A percentile compares a stretch with the other conserved stretches of the same genome.
Evolutionary conservation across 306 rosid species (phyloP).

Genomic region (Inga leiocalycina): DNA sequence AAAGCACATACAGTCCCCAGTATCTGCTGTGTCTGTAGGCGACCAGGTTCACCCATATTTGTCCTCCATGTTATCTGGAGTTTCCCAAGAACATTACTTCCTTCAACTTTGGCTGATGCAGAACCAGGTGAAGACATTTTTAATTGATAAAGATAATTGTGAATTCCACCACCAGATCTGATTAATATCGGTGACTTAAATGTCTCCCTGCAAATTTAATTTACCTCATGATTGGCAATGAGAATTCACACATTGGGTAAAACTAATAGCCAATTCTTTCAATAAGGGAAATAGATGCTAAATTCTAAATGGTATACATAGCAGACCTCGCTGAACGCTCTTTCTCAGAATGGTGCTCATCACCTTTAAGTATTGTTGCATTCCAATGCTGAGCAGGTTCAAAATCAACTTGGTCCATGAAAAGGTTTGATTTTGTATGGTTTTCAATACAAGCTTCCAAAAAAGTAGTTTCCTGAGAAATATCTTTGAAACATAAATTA

Average conservation of each 20-base stretch:
- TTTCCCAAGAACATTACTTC: conserved; percentile 95
- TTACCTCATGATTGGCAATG: conserved; percentile 29
- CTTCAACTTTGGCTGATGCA: conserved; percentile 72
- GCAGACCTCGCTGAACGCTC: conserved; percentile 59
- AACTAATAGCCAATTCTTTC: conserved; percentile 16
- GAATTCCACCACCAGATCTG: conserved; percentile 92
- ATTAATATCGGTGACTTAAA: conserved; percentile 74
- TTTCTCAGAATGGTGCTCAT: conserved; percentile 54
- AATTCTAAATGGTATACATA: conserved; percentile 22
- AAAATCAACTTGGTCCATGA: conserved; percentile 99
- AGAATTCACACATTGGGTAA: conserved; percentile 15
- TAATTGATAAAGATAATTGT: conserved; percentile 89
- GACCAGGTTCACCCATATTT: conserved; percentile 97
- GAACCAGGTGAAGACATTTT: conserved; percentile 57
- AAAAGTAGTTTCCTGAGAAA: conserved; percentile 84
- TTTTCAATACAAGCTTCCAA: conserved; percentile 99
- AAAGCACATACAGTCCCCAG: conserved; percentile 84
- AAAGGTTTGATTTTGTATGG: conserved; percentile 94
- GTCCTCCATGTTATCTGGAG: conserved; percentile 99
- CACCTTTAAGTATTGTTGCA: conserved; percentile 75
- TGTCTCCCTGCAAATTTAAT: conserved; percentile 59
- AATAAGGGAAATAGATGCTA: conserved; percentile 24
- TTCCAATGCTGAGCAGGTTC: conserved; percentile 87
- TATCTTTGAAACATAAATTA: conserved; percentile 8
- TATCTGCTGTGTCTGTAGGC: conserved; percentile 95